Base-by-base conservation (phyloP, 305 asterid genomes). In the Ilex paraguariensis region DNA sequence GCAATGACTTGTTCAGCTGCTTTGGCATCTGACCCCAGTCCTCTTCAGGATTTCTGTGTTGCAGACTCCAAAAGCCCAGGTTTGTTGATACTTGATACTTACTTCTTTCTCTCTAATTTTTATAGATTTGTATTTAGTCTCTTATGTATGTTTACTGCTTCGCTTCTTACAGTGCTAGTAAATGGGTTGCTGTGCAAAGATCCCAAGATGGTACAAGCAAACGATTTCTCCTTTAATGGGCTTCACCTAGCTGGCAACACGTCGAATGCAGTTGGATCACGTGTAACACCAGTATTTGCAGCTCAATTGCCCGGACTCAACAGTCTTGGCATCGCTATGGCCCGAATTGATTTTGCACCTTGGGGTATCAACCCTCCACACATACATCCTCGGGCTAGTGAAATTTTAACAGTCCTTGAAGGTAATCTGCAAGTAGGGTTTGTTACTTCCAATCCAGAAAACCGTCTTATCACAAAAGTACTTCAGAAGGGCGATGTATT, bases 31-130 rank as follows among this genome's bases (percentile, higher is more conserved):
- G 86, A 83, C 32, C 73, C 82, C 1, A 80, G 84, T 70, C 81
- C 89, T 40, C 83, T 83, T 58, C 86, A 83, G 59, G 89, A 83
- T 73, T 80, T 83, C 48, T 83, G 89, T 50, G 89, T 80, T 2
- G 84, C 86, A 3, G 86, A 83, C 62, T 63, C 68, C 66, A 49
- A 48, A 0, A 67, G 56, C 59, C 69, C 84, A 70, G 88, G 82
- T 82, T 51, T 52, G 15, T n/a, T 30, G 8, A 51, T 10, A 13
- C 13, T 10, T 21, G 28, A 17, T 17, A 17, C 21, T 17, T 17
- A 17, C 3, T 2, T 32, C 21, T 11, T n/a, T n/a, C 14, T 7
- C 7, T 10, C 12, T 28, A 3, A 14, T 59, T 54, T 13, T 16
- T 64, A 51, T 33, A 60, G 21, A 64, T 61, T 50, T 54, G 0